These are phyloP conservation scores for Taphrina sp. DNA, from an alignment of 1,139 yeast species.

Conservation along the genomic window DNA sequence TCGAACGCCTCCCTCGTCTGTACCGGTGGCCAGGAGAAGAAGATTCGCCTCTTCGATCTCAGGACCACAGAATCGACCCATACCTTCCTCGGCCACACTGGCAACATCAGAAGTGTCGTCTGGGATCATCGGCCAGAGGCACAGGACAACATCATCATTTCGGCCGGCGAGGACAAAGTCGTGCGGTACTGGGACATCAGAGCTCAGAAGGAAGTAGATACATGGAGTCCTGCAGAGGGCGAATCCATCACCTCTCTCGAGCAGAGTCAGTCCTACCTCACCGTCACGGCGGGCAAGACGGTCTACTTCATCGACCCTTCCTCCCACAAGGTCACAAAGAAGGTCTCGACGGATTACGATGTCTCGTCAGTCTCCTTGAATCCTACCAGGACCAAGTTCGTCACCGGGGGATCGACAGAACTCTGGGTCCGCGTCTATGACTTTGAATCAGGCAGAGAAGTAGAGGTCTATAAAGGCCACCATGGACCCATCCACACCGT, in stretches of 20 bases:
- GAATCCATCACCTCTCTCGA: conserved; percentile 31
- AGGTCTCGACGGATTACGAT: conserved; percentile 41
- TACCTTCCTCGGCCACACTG: conserved; percentile 36
- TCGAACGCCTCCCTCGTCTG: conserved; percentile 34
- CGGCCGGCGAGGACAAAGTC: conserved; percentile 41
- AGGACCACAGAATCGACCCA: conserved; percentile 28
- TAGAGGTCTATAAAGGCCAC: conserved; percentile 43
- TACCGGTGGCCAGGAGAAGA: conserved; percentile 39
- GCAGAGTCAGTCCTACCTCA: conserved; percentile 38
- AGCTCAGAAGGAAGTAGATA: conserved; percentile 29
- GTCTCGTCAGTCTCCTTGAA: conserved; percentile 43
- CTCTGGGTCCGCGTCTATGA: conserved; percentile 46
- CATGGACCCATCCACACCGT: conserved; percentile 48
- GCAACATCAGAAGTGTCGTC: conserved; percentile 37
- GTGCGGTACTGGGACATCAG: conserved; percentile 44
- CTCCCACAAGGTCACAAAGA: conserved; percentile 38
- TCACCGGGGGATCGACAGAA: conserved; percentile 44
- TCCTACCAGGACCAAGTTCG: conserved; percentile 40
- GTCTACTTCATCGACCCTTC: conserved; percentile 40
- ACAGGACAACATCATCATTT: conserved; percentile 37
- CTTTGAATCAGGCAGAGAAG: conserved; percentile 41
- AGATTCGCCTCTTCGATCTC: conserved; percentile 38
- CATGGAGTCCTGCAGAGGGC: conserved; percentile 23
- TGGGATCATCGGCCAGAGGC: conserved; percentile 34
- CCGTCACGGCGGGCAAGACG: conserved; percentile 41